Percentiles rank a stretch among this genome's conserved stretches.
Evolutionary conservation across 2,329 filamentous ascomycete species (phyloP).

Genomic region (Neopestalotiopsis rosae): DNA sequence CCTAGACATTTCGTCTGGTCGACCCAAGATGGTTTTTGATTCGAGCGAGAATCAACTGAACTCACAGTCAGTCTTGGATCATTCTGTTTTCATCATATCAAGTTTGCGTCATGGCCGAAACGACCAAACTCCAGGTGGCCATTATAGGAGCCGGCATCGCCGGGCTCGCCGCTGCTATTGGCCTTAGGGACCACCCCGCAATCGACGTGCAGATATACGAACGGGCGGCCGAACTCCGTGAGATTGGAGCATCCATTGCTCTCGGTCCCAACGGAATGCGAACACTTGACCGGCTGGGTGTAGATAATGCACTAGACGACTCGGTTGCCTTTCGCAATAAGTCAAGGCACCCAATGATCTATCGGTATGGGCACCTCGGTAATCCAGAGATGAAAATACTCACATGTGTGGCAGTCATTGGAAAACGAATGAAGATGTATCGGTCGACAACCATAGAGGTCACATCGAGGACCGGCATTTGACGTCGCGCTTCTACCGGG

Average conservation of each 20-base stretch:
- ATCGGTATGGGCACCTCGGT: conserved; percentile 37
- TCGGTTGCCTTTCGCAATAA: conserved; percentile 46
- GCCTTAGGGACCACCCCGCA: conserved; percentile 44
- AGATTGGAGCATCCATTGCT: conserved; percentile 54
- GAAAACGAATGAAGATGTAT: conserved; percentile 49
- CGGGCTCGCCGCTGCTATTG: conserved; percentile 53
- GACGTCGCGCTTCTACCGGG: conserved; percentile 52
- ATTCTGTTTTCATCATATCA: background rate
- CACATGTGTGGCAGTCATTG: conserved; percentile 39
- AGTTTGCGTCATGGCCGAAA: conserved; percentile 20
- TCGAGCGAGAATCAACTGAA: background rate
- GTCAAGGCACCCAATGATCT: conserved; percentile 50
- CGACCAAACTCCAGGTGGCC: conserved; percentile 43
- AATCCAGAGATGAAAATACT: background rate
- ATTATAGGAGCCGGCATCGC: conserved; percentile 57
- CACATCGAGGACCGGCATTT: conserved; percentile 42
- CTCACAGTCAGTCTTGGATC: background rate
- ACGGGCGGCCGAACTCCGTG: conserved; percentile 48
- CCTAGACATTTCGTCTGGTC: background rate
- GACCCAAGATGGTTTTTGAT: no score
- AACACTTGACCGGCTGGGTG: conserved; percentile 55
- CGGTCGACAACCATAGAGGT: conserved; percentile 46
- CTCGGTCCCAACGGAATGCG: conserved; percentile 59
- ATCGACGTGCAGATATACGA: conserved; percentile 57
- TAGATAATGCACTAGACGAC: conserved; percentile 49